Evolutionary conservation across 495 filamentous ascomycete genomes (phyloP), one percentile per base, ranked within the genome.

Genomic region (Sporormia fimetaria): DNA sequence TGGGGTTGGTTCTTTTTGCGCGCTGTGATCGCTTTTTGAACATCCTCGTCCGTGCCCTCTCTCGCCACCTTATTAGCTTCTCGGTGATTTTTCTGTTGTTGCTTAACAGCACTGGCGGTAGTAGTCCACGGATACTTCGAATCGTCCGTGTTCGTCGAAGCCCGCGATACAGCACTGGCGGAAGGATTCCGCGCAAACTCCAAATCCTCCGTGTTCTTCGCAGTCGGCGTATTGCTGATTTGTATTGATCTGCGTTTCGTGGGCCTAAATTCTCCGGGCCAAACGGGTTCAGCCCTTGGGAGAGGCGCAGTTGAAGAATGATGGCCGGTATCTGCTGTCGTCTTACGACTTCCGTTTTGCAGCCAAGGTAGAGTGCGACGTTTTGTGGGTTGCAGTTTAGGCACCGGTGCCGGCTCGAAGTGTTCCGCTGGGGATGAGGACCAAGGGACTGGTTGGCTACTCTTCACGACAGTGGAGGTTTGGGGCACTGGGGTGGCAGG

Each of bases 41-140:
- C 37, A 6, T 42, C 49, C 24, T 52, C 54, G 2, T 55, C 51
- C 0, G 44, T 55, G 4, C 22, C 53, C 21, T 63, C 47, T 33
- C 58, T 59, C 18, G 66, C 66, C 34, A 68, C 75, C 61, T 84
- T 81, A 26, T 68, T 70, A 29, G 71, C 64, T 38, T 74, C 80
- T 26, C 73, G 69, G 6, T 87, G 65, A 50, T 77, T 72, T 57
- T 80, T 86, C 57, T 86, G 81, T 40, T 81, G 76, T 33, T 85
- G 83, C 52, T 88, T 88, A 25, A 93, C 61, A 2, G 81, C 80
- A 48, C 80, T 88, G 3, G 74, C 80, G 7, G 79, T 84, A 24
- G 78, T 78, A 51, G 94, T 81, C 90, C 90, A 98, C 2, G 71
- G 68, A 15, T 60, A 45, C 3, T 38, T 34, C n/a, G 44, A 35